Percentiles rank a stretch among this genome's conserved stretches.
phyloP scores from a whole-genome alignment of 768 basidiomycete genomes.

The Cystobasidium tubakii region DNA sequence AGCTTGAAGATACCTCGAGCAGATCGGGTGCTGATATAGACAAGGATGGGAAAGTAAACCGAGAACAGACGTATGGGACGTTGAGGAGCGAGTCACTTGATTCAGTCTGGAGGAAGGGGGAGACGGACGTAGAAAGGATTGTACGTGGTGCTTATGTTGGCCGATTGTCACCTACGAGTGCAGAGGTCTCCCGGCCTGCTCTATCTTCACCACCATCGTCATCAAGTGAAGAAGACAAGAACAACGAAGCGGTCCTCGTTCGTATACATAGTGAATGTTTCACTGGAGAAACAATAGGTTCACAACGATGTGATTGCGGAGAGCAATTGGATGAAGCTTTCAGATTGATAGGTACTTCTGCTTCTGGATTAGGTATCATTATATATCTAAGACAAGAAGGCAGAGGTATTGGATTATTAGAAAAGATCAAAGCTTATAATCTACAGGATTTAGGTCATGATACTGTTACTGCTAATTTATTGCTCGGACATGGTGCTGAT shows the following conservation, averaged over 20 bases:
- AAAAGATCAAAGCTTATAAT: slow-evolving; percentile 95
- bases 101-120: slow-evolving; percentile 70
- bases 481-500: slow-evolving; percentile 90
- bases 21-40: slow-evolving; percentile 11
- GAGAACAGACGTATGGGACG: slow-evolving; percentile 47
- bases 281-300: slow-evolving; percentile 97
- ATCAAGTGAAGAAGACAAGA: slow-evolving; percentile 9
- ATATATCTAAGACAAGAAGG: slow-evolving; percentile 96
- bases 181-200: slow-evolving; percentile 43
- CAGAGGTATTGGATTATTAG: slow-evolving; percentile 88
- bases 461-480: slow-evolving; percentile 93
- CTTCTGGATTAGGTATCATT: slow-evolving; percentile 72
- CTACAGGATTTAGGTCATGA: slow-evolving; percentile 96
- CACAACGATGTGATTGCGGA: slow-evolving; percentile 96
- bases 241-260: slow-evolving; percentile 64
- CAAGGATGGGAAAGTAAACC: slow-evolving; percentile 46
- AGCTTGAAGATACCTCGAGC: slow-evolving; percentile 53
- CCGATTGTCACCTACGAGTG: slow-evolving; percentile 57
- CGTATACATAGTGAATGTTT: slow-evolving; percentile 98
- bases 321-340: slow-evolving; percentile 98
- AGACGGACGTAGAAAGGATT: slow-evolving; percentile 90
- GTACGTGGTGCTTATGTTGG: slow-evolving; percentile 90
- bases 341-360: slow-evolving; percentile 71
- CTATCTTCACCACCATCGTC: not conserved
- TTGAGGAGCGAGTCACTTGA: slow-evolving; percentile 80